A percentile compares a stretch with the other conserved stretches of the same genome.
phyloP scores from a whole-genome alignment of 2,329 filamentous ascomycete species.

The Juglanconis oblonga region DNA sequence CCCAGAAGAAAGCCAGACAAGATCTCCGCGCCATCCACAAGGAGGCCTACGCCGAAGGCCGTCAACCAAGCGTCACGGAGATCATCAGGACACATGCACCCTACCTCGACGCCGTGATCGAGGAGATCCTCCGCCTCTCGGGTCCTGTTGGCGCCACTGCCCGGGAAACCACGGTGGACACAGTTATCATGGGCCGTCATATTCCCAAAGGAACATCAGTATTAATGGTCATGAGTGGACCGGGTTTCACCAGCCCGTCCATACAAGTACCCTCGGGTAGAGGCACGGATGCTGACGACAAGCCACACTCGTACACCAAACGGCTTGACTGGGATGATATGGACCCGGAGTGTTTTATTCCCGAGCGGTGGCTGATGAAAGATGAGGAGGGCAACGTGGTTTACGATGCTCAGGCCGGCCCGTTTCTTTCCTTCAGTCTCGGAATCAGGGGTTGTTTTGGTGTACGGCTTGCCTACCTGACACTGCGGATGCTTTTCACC shows the following conservation, averaged over 20 bases:
- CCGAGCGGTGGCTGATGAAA: not conserved
- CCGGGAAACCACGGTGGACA: slow-evolving; percentile 26
- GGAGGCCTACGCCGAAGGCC: slow-evolving; percentile 20
- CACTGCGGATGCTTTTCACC: slow-evolving; percentile 24
- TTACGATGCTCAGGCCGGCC: slow-evolving; percentile 24
- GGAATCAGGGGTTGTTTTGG: slow-evolving; percentile 27
- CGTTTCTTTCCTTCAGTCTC: slow-evolving; percentile 23
- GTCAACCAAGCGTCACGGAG: slow-evolving; percentile 24
- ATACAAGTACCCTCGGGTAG: not conserved
- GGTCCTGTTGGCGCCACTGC: slow-evolving; percentile 22
- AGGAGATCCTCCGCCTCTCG: slow-evolving; percentile 30
- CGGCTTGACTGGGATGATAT: slow-evolving; percentile 10
- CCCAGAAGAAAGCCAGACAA: slow-evolving; percentile 27
- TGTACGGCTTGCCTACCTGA: slow-evolving; percentile 25
- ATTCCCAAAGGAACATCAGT: slow-evolving; percentile 27
- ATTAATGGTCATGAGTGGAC: slow-evolving; percentile 15
- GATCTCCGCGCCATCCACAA: not conserved
- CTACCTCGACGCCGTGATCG: slow-evolving; percentile 31
- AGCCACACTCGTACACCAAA: slow-evolving; percentile 20
- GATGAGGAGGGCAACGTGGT: not conserved
- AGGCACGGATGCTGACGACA: slow-evolving; percentile 14
- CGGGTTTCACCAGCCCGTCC: slow-evolving; percentile 2
- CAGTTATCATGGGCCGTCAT: slow-evolving; percentile 23
- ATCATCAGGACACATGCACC: slow-evolving; percentile 22
- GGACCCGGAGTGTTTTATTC: not conserved